phyloP scores from a whole-genome alignment of 768 basidiomycete genomes.

The Suillus spraguei region DNA sequence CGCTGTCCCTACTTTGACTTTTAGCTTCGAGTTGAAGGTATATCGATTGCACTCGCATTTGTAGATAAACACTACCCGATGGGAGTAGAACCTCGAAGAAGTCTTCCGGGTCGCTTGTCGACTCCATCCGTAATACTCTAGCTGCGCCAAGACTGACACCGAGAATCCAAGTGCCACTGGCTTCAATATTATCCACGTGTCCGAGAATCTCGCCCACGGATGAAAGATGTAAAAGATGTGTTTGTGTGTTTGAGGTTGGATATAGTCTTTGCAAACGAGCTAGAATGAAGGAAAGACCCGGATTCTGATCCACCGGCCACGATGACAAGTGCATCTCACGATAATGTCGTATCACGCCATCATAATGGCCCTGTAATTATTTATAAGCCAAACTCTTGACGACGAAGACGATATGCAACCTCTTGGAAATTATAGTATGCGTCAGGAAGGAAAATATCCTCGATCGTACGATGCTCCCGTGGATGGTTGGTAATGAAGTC shows the following conservation, averaged over 20 bases:
- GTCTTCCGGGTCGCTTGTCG: conserved; percentile 33
- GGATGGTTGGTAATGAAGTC: conserved; percentile 29
- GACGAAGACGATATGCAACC: conserved; percentile 35
- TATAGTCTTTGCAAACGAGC: conserved; percentile 58
- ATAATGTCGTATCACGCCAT: conserved; percentile 83
- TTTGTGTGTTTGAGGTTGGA: conserved; percentile 58
- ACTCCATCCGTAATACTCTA: conserved; percentile 63
- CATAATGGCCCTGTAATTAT: conserved; percentile 75
- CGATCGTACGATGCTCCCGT: conserved; percentile 19
- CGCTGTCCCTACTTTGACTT: conserved; percentile 50
- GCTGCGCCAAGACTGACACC: conserved; percentile 79
- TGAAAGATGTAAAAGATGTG: conserved; percentile 84
- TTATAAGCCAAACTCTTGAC: conserved; percentile 14
- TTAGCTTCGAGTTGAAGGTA: conserved; percentile 13
- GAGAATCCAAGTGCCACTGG: conserved; percentile 83
- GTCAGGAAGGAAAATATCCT: conserved; percentile 62
- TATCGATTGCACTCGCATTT: conserved; percentile 50
- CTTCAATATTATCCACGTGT: conserved; percentile 77
- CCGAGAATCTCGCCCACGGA: conserved; percentile 81
- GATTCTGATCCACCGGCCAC: conserved; percentile 57
- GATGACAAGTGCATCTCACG: conserved; percentile 78
- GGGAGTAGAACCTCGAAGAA: conserved; percentile 65
- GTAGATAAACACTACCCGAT: conserved; percentile 89
- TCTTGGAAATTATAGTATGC: conserved; percentile 69
- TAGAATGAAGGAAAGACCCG: conserved; percentile 49